Evolutionary conservation across 163 green algal species (phyloP).

Genomic region (Prototheca stagnorum): DNA sequence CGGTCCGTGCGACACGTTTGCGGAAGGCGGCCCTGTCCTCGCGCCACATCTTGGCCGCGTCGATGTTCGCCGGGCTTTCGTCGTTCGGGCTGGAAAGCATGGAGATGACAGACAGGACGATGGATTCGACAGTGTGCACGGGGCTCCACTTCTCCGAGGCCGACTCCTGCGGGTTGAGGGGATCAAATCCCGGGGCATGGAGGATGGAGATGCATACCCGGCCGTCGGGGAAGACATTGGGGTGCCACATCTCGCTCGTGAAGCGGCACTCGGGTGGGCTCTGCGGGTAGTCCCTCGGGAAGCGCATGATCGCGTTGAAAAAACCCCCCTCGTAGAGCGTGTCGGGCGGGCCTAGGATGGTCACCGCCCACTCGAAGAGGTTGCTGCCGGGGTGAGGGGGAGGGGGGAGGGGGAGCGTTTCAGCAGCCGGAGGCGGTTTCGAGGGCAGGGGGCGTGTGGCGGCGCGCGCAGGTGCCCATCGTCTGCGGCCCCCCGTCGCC

Average conservation of each 20-base stretch:
- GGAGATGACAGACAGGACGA: constrained; percentile 97
- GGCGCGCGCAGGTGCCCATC: background rate
- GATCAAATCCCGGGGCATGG: constrained; percentile 89
- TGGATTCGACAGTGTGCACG: constrained; percentile 96
- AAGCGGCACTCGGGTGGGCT: constrained; percentile 85
- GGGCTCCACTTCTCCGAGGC: constrained; percentile 91
- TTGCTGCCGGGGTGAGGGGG: constrained; percentile 35
- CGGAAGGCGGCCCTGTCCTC: constrained; percentile 86
- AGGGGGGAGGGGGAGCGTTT: background rate
- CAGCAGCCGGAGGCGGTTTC: no score
- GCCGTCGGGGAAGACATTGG: constrained; percentile 97
- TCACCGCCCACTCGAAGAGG: constrained; percentile 96
- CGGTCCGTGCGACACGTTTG: constrained; percentile 72
- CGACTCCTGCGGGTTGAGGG: constrained; percentile 84
- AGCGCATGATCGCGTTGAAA: constrained; percentile 91
- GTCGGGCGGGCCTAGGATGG: constrained; percentile 94
- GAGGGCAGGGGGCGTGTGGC: background rate
- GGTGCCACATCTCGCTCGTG: constrained; percentile 98
- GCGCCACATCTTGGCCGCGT: constrained; percentile 94
- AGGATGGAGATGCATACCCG: constrained; percentile 99
- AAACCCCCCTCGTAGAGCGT: constrained; percentile 98
- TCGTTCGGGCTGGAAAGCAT: constrained; percentile 99
- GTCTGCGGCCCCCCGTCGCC: background rate
- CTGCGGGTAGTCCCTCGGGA: constrained; percentile 97
- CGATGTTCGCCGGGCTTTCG: constrained; percentile 97